These are phyloP conservation scores for Aurantiochytrium sp. DNA, from an alignment of 108 stramenopile genomes.

Conservation along the genomic window DNA sequence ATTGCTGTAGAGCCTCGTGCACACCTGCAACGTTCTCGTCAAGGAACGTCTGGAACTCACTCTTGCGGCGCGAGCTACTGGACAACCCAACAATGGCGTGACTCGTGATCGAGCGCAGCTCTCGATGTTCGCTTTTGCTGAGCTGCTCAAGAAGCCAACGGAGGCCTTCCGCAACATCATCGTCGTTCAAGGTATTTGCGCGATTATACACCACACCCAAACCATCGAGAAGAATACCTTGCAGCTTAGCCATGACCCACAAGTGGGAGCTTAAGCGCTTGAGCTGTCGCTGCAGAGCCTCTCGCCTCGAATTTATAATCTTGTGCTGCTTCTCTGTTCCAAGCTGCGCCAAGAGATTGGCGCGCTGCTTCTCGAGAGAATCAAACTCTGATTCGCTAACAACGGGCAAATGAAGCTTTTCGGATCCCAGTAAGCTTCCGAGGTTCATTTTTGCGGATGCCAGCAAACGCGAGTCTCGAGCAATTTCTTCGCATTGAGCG, in stretches of 20 bases:
- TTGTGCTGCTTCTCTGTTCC: neutral
- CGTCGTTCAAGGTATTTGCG: neutral
- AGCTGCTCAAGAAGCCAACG: neutral
- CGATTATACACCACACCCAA: neutral
- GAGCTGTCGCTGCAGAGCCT: neutral
- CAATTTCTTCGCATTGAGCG: neutral
- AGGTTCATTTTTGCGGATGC: neutral
- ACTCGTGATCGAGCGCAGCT: neutral
- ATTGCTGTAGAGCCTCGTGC: neutral
- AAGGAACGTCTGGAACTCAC: neutral
- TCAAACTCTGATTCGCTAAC: neutral
- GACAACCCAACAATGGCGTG: neutral
- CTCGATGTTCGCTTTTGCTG: neutral
- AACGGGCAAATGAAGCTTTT: neutral
- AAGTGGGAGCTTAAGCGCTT: neutral
- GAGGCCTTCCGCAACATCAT: neutral
- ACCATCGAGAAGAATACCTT: neutral
- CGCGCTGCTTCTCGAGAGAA: neutral
- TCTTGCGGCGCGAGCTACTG: neutral
- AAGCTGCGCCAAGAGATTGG: neutral
- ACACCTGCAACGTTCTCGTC: neutral
- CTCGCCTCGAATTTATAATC: neutral
- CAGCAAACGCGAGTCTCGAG: neutral
- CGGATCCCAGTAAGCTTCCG: neutral
- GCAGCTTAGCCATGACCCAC: neutral